These are phyloP conservation scores for Podospora tetraspora DNA, from an alignment of 495 filamentous ascomycete genomes.

Conservation along the genomic window DNA sequence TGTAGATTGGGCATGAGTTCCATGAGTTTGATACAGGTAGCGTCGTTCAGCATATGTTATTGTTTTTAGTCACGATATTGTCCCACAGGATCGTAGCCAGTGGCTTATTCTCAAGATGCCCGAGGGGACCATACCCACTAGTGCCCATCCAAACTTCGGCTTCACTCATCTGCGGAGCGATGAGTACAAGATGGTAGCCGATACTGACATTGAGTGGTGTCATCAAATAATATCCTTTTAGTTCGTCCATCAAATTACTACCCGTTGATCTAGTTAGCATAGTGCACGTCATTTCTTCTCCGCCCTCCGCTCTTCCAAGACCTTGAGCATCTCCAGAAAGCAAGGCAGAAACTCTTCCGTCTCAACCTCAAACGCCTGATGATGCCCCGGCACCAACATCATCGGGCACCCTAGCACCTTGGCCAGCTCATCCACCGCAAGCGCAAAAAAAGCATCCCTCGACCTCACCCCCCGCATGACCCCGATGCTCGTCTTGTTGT, in stretches of 20 bases:
- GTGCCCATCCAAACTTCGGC: too few species aligned
- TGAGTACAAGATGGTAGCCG: too few species aligned
- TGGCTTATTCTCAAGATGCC: too few species aligned
- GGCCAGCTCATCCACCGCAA: slow-evolving; percentile 20
- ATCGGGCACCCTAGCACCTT: slow-evolving; percentile 18
- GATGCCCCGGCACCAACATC: slow-evolving; percentile 25
- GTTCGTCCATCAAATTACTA: neutral
- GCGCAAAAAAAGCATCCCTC: slow-evolving; percentile 26
- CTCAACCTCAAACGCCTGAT: slow-evolving; percentile 27
- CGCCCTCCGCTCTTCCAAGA: slow-evolving; percentile 8
- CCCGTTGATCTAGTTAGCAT: neutral
- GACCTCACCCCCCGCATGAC: slow-evolving; percentile 21
- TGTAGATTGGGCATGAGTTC: slow-evolving; percentile 22
- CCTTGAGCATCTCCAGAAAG: slow-evolving; percentile 16
- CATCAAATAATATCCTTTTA: too few species aligned
- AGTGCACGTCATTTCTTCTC: neutral
- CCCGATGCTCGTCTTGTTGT: slow-evolving; percentile 20
- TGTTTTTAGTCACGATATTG: neutral
- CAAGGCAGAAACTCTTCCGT: slow-evolving; percentile 20
- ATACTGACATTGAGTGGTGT: too few species aligned
- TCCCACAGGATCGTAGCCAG: neutral
- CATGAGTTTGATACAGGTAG: neutral
- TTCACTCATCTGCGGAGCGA: too few species aligned
- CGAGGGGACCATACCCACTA: too few species aligned
- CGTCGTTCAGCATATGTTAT: neutral